phyloP scores from a whole-genome alignment of 805 yeast species.

The Starmerella vaccinii region DNA sequence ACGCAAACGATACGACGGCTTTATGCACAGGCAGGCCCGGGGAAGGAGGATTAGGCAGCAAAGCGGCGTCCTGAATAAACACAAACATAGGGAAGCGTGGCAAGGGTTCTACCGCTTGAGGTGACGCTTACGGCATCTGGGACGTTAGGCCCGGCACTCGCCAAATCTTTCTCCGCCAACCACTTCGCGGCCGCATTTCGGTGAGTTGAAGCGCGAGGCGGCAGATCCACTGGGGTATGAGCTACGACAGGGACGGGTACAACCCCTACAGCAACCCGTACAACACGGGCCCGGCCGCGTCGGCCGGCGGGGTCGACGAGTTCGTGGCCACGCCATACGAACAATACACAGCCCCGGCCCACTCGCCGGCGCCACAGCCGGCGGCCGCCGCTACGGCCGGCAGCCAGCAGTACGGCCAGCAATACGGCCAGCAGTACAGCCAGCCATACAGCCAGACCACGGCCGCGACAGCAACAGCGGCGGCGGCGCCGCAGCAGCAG shows the following conservation, averaged over 20 bases:
- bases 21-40: background rate
- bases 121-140: background rate
- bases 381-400: background rate
- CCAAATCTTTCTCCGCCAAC: constrained; percentile 5
- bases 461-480: constrained; percentile 2
- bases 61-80: constrained; percentile 3
- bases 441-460: background rate
- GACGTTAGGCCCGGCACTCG: constrained; percentile 1
- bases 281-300: constrained; percentile 12
- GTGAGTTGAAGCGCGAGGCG: background rate
- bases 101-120: too few relatives aligned
- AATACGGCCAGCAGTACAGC: background rate
- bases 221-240: constrained; percentile 4
- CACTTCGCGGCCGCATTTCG: background rate
- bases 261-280: constrained; percentile 19
- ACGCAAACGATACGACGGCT: background rate
- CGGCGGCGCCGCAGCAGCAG: background rate
- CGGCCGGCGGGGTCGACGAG: constrained; percentile 10
- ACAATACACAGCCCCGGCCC: constrained; percentile 12
- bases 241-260: constrained; percentile 14
- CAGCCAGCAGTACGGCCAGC: constrained; percentile 1
- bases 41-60: background rate
- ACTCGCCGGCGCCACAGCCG: background rate
- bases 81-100: background rate
- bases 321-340: constrained; percentile 21